Percentiles rank a stretch among this genome's conserved stretches.
phyloP scores from a whole-genome alignment of 768 basidiomycete species.

The Tylopilus sp. region DNA sequence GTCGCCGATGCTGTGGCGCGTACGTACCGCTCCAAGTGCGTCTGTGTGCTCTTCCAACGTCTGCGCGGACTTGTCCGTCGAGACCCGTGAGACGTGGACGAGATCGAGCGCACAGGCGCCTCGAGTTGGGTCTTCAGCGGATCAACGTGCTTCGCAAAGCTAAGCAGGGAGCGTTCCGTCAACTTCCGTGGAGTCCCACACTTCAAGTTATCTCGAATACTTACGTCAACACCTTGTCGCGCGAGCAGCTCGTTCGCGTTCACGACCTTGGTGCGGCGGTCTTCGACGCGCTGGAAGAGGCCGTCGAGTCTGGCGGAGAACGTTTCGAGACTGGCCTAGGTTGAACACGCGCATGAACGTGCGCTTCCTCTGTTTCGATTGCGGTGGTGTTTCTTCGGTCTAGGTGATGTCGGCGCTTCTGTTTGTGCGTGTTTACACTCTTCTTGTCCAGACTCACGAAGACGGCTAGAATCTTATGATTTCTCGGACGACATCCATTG shows the following conservation, averaged over 20 bases:
- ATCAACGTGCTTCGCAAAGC: constrained; percentile 58
- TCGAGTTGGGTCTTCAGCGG: constrained; percentile 56
- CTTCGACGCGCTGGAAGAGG: constrained; percentile 49
- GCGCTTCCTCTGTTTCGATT: too few species aligned
- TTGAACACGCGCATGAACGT: constrained; percentile 70
- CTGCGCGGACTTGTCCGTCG: constrained; percentile 37
- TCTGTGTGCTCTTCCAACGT: constrained; percentile 54
- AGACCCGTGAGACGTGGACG: constrained; percentile 41
- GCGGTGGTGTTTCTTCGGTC: too few species aligned
- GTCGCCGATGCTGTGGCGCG: background rate
- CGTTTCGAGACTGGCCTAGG: constrained; percentile 65
- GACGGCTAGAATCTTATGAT: too few species aligned
- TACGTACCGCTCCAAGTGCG: constrained; percentile 47
- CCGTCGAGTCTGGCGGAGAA: constrained; percentile 56
- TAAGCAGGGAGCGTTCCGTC: too few species aligned
- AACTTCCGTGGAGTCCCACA: too few species aligned
- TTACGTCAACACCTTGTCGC: constrained; percentile 53
- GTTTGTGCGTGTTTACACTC: too few species aligned
- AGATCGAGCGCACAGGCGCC: constrained; percentile 44
- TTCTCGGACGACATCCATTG: too few species aligned
- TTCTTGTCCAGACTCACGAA: too few species aligned
- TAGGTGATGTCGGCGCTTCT: too few species aligned
- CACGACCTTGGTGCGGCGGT: constrained; percentile 51
- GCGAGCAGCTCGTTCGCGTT: constrained; percentile 55
- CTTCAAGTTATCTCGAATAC: constrained; percentile 30